Evolutionary conservation across 768 basidiomycete genomes (phyloP).

Genomic region (Lactifluus rugatus): DNA sequence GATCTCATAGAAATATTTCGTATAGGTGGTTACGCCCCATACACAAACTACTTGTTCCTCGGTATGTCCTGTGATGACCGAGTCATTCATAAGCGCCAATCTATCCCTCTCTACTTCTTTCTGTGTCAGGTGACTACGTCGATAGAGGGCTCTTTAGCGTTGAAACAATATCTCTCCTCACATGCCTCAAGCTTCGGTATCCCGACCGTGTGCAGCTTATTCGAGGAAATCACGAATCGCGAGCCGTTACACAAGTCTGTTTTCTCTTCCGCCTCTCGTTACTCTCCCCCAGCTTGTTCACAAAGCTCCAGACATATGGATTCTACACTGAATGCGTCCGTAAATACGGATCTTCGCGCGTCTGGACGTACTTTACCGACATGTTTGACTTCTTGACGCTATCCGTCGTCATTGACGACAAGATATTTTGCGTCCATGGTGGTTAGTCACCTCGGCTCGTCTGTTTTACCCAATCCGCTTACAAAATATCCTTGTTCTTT

Average conservation of each 20-base stretch:
- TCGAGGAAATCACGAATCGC: slow-evolving; percentile 93
- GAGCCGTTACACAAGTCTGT: slow-evolving; percentile 94
- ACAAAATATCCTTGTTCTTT: neutral
- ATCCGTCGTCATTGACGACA: slow-evolving; percentile 96
- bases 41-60: slow-evolving; percentile 97
- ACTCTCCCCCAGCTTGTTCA: neutral
- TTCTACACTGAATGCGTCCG: slow-evolving; percentile 98
- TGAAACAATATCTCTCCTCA: slow-evolving; percentile 94
- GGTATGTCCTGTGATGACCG: slow-evolving; percentile 42
- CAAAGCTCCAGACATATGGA: slow-evolving; percentile 71
- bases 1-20: slow-evolving; percentile 98
- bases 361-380: slow-evolving; percentile 99
- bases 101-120: neutral
- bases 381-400: slow-evolving; percentile 99
- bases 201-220: slow-evolving; percentile 96
- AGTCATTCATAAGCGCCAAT: slow-evolving; percentile 3
- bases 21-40: slow-evolving; percentile 93
- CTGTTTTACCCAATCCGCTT: slow-evolving; percentile 5
- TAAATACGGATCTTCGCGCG: slow-evolving; percentile 91
- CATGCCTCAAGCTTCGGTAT: slow-evolving; percentile 93
- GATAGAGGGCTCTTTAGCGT: slow-evolving; percentile 97
- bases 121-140: slow-evolving; percentile 82
- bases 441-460: slow-evolving; percentile 39
- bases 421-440: slow-evolving; percentile 98
- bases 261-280: slow-evolving; percentile 8